Evolutionary conservation across 306 rosid genomes (phyloP).

Genomic region (Corylus americana): DNA sequence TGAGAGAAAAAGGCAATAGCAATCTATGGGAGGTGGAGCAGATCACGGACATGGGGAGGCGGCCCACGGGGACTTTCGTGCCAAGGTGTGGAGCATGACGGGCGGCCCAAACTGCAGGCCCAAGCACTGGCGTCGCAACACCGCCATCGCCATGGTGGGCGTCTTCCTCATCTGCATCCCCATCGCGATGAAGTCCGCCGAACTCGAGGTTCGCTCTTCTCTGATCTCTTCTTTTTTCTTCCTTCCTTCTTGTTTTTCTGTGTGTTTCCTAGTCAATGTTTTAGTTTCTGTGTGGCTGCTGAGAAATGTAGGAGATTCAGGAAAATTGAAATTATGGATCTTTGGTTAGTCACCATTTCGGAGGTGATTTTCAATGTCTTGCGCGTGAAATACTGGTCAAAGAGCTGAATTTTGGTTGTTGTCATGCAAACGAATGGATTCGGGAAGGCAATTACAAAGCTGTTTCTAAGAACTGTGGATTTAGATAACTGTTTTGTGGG

Average conservation of each 20-base stretch:
- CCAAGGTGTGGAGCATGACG: constrained; percentile 91
- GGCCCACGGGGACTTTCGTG: constrained; percentile 67
- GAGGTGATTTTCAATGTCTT: not conserved
- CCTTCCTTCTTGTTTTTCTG: not conserved
- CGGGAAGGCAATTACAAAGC: not conserved
- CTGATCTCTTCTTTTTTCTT: not conserved
- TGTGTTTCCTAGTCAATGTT: not conserved
- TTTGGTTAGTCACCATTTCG: not conserved
- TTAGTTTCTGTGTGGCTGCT: not conserved
- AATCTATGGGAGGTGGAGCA: constrained; percentile 61
- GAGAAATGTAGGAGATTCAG: not conserved
- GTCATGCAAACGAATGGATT: not conserved
- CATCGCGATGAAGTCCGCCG: constrained; percentile 89
- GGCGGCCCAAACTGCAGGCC: constrained; percentile 97
- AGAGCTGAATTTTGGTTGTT: not conserved
- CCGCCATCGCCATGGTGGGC: constrained; percentile 89
- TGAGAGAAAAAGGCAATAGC: constrained; percentile 10
- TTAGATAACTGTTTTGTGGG: not conserved
- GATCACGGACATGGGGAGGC: constrained; percentile 63
- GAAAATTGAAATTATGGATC: not conserved
- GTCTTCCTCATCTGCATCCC: constrained; percentile 88
- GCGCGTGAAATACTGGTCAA: not conserved
- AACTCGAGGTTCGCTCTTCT: constrained; percentile 69
- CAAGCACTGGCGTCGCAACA: constrained; percentile 94
- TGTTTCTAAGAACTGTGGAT: not conserved